Evolutionary conservation across 1,284 basidiomycete genomes (phyloP).

Genomic region (Puccinia triticina): DNA sequence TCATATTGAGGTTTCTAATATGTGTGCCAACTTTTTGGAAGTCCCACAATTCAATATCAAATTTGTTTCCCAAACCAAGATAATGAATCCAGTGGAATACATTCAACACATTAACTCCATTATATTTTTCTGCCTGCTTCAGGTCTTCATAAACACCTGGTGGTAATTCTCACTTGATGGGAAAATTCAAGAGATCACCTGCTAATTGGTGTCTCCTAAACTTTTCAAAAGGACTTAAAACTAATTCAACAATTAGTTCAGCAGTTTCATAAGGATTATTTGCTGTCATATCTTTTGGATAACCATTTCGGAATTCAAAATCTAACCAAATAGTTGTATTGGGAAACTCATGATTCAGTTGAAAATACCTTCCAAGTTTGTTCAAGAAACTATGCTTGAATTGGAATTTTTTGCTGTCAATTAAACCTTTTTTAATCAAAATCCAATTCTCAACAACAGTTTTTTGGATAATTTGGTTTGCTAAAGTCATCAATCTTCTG

Average conservation of each 20-base stretch:
- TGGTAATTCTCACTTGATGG: neutral
- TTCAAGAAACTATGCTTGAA: neutral
- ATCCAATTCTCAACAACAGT: neutral
- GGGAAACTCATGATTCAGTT: neutral
- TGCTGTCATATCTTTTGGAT: neutral
- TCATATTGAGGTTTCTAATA: neutral
- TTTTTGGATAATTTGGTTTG: neutral
- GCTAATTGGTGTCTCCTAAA: neutral
- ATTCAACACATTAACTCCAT: neutral
- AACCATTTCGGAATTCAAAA: neutral
- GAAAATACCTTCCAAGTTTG: neutral
- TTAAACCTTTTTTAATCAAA: neutral
- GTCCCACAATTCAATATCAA: neutral
- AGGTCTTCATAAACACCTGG: neutral
- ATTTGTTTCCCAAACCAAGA: neutral
- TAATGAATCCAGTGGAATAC: neutral
- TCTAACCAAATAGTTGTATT: neutral
- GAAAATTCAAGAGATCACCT: neutral
- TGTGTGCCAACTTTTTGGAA: neutral
- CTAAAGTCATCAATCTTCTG: neutral
- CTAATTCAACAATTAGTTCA: neutral
- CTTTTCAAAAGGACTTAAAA: neutral
- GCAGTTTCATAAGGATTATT: neutral
- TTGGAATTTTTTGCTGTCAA: neutral
- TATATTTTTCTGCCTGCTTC: neutral